Base-by-base conservation (phyloP, 495 filamentous ascomycete genomes). In the Aspergillus indologenus region DNA sequence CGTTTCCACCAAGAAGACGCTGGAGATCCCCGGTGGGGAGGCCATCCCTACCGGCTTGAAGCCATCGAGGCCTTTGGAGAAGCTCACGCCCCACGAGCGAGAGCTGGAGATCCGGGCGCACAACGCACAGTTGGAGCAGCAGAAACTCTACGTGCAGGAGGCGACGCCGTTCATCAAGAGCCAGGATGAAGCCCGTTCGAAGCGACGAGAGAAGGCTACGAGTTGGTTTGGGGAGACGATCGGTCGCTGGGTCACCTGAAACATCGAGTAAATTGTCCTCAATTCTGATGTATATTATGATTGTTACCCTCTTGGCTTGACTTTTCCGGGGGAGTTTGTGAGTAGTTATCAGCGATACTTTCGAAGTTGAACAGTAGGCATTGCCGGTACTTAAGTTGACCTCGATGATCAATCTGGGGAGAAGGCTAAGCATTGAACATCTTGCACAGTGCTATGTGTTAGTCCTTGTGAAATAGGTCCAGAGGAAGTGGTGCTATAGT, bases 91-190 rank as follows among this genome's bases (percentile, higher is more conserved):
- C 3, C 77, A 81, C 52, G 86, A 90, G 60, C 75, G 87, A 20
- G 82, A 84, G 53, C 68, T 90, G 24, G 87, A 91, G 64, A 85
- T 88, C 57, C 74, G 80, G 64, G 81, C 86, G 11, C 75, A 88
- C 54, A 73, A 81, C 60, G 83, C 82, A 20, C 84, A 90, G 56
- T 66, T 83, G 47, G 77, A 79, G 57, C 83, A 83, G 44, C 83
- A 78, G 54, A 76, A 78, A 19, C 66, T 84, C 45, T 78, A 87
- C 60, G 79, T 76, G 22, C 63, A 78, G 34, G 72, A 78, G 60
- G 74, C 89, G 23, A 71, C 75, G 20, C 74, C 75, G 4, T 72
- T 88, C 29, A 81, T 83, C 69, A 71, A 83, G 63, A 70, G 81
- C 56, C 81, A 87, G 64, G 81, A 80, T 0, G 76, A 82, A 60